phyloP scores from a whole-genome alignment of 1,284 basidiomycete species.

The Farysia itapuensis region DNA sequence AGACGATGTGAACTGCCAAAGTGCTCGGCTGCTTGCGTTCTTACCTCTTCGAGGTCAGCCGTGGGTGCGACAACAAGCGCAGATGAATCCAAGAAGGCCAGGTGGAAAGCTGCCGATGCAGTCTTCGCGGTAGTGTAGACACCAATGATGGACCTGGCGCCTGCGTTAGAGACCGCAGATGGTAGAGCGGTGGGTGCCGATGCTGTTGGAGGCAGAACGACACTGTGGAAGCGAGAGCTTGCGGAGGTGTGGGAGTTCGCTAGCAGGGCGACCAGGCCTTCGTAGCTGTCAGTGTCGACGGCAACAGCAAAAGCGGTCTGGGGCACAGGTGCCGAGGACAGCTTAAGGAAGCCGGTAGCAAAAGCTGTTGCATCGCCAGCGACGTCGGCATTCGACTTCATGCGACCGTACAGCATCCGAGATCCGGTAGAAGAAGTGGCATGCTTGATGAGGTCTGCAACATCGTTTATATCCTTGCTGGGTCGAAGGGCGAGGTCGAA shows the following conservation, averaged over 20 bases:
- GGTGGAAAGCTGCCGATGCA: slow-evolving; percentile 14
- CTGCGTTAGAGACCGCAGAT: slow-evolving; percentile 2
- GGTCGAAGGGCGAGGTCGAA: slow-evolving; percentile 54
- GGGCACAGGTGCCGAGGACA: slow-evolving; percentile 18
- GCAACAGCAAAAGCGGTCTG: slow-evolving; percentile 31
- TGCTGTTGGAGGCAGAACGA: slow-evolving; percentile 25
- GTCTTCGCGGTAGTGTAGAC: slow-evolving; percentile 34
- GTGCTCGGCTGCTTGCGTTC: slow-evolving; percentile 3
- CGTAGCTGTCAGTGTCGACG: slow-evolving; percentile 21
- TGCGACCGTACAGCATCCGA: slow-evolving; percentile 26
- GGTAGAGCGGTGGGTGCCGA: slow-evolving; percentile 14
- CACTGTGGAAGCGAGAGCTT: slow-evolving; percentile 24
- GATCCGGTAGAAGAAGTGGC: slow-evolving; percentile 28
- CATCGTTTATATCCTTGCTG: slow-evolving; percentile 29
- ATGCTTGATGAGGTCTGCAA: slow-evolving; percentile 35
- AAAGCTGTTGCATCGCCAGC: slow-evolving; percentile 36
- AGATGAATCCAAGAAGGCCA: slow-evolving; percentile 22
- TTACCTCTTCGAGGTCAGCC: slow-evolving; percentile 17
- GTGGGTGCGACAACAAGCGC: slow-evolving; percentile 33
- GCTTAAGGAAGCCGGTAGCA: slow-evolving; percentile 34
- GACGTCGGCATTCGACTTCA: slow-evolving; percentile 31
- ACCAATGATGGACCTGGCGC: slow-evolving; percentile 21
- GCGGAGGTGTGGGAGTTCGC: slow-evolving; percentile 28
- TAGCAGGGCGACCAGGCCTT: slow-evolving; percentile 31
- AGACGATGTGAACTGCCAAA: slow-evolving; percentile 26